phyloP scores from a whole-genome alignment of 2,329 filamentous ascomycete genomes.

The Dactylella cylindrospora region DNA sequence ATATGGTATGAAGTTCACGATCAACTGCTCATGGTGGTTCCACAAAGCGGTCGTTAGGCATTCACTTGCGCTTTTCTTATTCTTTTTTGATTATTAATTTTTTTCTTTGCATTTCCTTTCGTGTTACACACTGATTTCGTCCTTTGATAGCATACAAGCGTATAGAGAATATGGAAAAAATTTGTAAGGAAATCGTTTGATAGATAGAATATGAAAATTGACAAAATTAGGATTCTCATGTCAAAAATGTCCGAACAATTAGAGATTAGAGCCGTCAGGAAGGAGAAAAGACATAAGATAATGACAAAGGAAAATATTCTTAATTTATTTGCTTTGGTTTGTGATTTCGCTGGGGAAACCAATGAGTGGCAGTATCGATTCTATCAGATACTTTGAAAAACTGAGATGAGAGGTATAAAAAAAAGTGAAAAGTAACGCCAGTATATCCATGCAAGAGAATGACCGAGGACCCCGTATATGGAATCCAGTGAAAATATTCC shows the following conservation, averaged over 20 bases:
- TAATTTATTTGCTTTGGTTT: no score
- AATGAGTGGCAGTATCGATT: no score
- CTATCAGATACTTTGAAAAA: no score
- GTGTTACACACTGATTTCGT: neutral
- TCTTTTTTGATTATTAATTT: constrained; percentile 1
- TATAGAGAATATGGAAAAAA: constrained; percentile 4
- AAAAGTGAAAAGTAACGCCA: no score
- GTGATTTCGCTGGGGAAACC: no score
- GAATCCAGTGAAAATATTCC: neutral
- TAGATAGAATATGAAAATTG: neutral
- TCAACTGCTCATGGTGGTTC: no score
- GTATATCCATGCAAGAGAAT: constrained; percentile 10
- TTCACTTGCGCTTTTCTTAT: no score
- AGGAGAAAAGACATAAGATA: no score
- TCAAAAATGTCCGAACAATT: no score
- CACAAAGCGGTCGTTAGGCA: no score
- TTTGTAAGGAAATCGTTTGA: neutral
- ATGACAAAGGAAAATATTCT: no score
- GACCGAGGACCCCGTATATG: neutral
- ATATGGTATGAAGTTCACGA: constrained; percentile 1
- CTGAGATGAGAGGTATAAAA: neutral
- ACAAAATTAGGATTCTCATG: neutral
- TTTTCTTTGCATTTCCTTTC: neutral
- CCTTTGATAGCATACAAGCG: neutral
- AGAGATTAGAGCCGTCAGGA: no score